Conservation (phyloP, 2,329 filamentous ascomycete genomes). For the Cylindrodendrum hubeiense region DNA sequence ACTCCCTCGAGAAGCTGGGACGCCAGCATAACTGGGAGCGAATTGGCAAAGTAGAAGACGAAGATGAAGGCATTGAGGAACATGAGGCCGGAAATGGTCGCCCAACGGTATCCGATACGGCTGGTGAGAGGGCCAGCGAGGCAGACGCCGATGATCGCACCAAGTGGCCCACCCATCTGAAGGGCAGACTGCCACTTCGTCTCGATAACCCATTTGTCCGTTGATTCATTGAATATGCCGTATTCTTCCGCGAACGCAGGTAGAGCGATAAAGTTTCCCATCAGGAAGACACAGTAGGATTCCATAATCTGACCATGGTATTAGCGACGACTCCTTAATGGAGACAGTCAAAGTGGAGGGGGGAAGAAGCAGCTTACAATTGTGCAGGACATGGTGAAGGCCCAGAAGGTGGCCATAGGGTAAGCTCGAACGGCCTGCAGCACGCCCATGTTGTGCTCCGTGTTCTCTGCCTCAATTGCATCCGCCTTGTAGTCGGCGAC, state of each 20-base stretch:
- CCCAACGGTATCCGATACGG: constrained; percentile 49
- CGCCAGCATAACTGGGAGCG: constrained; percentile 56
- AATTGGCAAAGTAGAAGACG: constrained; percentile 64
- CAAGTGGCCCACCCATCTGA: constrained; percentile 49
- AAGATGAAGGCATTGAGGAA: constrained; percentile 53
- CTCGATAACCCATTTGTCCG: constrained; percentile 48
- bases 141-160: constrained; percentile 51
- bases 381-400: constrained; percentile 60
- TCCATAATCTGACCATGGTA: constrained; percentile 56
- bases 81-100: constrained; percentile 51
- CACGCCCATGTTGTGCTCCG: constrained; percentile 54
- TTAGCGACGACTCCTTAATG: background rate
- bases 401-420: constrained; percentile 59
- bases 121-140: constrained; percentile 50
- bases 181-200: constrained; percentile 55
- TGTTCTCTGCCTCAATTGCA: constrained; percentile 49
- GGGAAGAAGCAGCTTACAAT: constrained; percentile 52
- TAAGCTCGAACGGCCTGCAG: constrained; percentile 53
- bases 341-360: background rate
- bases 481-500: constrained; percentile 32
- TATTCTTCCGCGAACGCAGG: constrained; percentile 50
- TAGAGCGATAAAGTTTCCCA: constrained; percentile 58
- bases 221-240: constrained; percentile 40
- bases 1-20: constrained; percentile 69
- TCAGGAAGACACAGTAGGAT: constrained; percentile 61